These are phyloP conservation scores for Leucaena leucocephala DNA, from an alignment of 306 rosid genomes.

Conservation along the genomic window DNA sequence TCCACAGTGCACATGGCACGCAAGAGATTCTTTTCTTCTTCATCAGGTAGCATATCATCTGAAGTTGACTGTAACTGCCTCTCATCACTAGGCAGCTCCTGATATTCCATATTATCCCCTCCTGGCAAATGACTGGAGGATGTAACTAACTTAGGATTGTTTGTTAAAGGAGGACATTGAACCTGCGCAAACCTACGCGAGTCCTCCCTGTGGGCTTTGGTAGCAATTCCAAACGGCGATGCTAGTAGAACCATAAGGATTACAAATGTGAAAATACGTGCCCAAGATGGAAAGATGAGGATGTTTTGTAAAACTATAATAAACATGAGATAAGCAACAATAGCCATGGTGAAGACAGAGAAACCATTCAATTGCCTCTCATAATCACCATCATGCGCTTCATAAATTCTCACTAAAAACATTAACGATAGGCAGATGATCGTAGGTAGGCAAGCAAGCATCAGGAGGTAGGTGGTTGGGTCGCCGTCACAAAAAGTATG, in stretches of 20 bases:
- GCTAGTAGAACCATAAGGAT: slow-evolving; percentile 60
- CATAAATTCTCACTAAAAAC: slow-evolving; percentile 70
- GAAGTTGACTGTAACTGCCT: slow-evolving; percentile 32
- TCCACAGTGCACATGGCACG: slow-evolving; percentile 64
- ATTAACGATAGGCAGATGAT: slow-evolving; percentile 50
- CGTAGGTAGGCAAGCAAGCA: slow-evolving; percentile 78
- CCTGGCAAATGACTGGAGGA: slow-evolving; percentile 34
- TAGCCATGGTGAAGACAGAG: slow-evolving; percentile 56
- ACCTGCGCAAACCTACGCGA: slow-evolving; percentile 1
- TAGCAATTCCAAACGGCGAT: slow-evolving; percentile 68
- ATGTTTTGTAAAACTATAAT: slow-evolving; percentile 57
- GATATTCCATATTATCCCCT: slow-evolving; percentile 43
- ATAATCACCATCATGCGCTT: slow-evolving; percentile 42
- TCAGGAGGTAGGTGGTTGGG: slow-evolving; percentile 66
- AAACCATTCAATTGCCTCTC: slow-evolving; percentile 68
- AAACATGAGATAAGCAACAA: slow-evolving; percentile 70
- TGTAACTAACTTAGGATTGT: slow-evolving; percentile 2
- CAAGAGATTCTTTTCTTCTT: slow-evolving; percentile 53
- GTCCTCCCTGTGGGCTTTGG: slow-evolving; percentile 59
- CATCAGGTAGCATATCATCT: slow-evolving; percentile 34
- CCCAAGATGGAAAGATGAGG: slow-evolving; percentile 57
- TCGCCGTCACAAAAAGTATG: slow-evolving; percentile 57
- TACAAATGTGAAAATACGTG: slow-evolving; percentile 35
- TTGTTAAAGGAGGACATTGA: slow-evolving; percentile 26
- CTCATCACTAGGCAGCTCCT: slow-evolving; percentile 51